Percentiles rank a stretch among this genome's conserved stretches.
These are phyloP conservation scores for Penicillium sp. DNA, from an alignment of 2,329 filamentous ascomycete genomes.

Conservation along the genomic window DNA sequence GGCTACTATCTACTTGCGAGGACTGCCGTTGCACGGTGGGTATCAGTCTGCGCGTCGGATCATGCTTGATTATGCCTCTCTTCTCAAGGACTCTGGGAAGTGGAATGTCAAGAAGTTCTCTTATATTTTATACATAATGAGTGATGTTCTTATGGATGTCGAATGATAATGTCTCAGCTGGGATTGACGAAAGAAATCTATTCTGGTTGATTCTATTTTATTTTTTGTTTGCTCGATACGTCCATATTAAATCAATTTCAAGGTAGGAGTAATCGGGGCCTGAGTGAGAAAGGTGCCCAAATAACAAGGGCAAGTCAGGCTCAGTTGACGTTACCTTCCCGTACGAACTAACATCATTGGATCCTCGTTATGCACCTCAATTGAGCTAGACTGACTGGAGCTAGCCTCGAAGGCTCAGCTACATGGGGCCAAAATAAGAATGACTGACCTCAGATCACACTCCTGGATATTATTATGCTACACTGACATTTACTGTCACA, in stretches of 20 bases:
- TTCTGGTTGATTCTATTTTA: background rate
- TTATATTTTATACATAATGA: constrained; percentile 57
- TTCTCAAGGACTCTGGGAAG: constrained; percentile 54
- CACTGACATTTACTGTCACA: too few species aligned
- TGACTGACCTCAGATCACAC: too few species aligned
- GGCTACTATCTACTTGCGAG: constrained; percentile 50
- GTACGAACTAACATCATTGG: too few species aligned
- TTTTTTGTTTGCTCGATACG: background rate
- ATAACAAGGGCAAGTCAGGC: too few species aligned
- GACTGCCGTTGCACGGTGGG: constrained; percentile 50
- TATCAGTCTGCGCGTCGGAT: constrained; percentile 54
- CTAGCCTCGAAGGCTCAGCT: too few species aligned
- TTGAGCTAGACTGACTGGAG: too few species aligned
- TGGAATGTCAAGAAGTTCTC: constrained; percentile 54
- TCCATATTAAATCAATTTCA: background rate
- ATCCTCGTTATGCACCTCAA: too few species aligned
- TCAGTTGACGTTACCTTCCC: too few species aligned
- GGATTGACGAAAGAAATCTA: background rate
- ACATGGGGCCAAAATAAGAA: too few species aligned
- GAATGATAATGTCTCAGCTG: constrained; percentile 24
- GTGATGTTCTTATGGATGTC: constrained; percentile 46
- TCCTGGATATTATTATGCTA: too few species aligned
- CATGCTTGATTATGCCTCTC: constrained; percentile 52
- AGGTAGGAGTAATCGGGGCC: too few species aligned
- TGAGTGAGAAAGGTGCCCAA: too few species aligned